A percentile compares a stretch with the other conserved stretches of the same genome.
These are phyloP conservation scores for Chalciporus sphaerocephalus DNA, from an alignment of 768 basidiomycete species.

Conservation along the genomic window DNA sequence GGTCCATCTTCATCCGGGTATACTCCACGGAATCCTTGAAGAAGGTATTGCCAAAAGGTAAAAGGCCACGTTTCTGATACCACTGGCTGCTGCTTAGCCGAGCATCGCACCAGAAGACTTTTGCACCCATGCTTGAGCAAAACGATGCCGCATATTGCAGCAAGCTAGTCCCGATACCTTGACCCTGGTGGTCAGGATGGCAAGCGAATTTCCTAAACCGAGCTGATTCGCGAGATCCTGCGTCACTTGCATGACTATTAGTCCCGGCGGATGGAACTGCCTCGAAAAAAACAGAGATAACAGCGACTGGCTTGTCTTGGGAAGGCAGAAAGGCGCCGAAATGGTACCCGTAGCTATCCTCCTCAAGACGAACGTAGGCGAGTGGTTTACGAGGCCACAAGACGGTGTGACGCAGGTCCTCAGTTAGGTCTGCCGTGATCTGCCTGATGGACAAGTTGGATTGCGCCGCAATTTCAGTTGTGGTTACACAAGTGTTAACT, in stretches of 20 bases:
- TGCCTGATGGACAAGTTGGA: constrained; percentile 17
- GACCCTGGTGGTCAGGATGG: constrained; percentile 45
- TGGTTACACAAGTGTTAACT: neutral
- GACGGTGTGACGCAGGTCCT: constrained; percentile 51
- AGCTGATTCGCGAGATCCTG: constrained; percentile 19
- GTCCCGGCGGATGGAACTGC: constrained; percentile 24
- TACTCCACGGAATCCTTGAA: constrained; percentile 54
- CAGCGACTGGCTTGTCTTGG: constrained; percentile 40
- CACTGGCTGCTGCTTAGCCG: constrained; percentile 40
- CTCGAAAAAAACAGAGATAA: constrained; percentile 55
- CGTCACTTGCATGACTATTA: constrained; percentile 1
- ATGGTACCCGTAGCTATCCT: constrained; percentile 49
- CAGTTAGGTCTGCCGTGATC: constrained; percentile 42
- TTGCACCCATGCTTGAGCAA: constrained; percentile 38
- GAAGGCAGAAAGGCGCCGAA: constrained; percentile 50
- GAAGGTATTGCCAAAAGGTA: constrained; percentile 47
- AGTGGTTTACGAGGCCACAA: constrained; percentile 53
- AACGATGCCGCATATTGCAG: constrained; percentile 39
- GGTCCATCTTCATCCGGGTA: constrained; percentile 46
- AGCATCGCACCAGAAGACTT: constrained; percentile 57
- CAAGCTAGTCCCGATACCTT: constrained; percentile 49
- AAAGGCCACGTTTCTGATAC: constrained; percentile 52
- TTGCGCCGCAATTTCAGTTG: constrained; percentile 3
- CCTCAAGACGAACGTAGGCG: constrained; percentile 47
- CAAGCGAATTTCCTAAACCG: constrained; percentile 65